Evolutionary conservation across 768 basidiomycete genomes (phyloP).

Genomic region (Chlorophyllum brunneum): DNA sequence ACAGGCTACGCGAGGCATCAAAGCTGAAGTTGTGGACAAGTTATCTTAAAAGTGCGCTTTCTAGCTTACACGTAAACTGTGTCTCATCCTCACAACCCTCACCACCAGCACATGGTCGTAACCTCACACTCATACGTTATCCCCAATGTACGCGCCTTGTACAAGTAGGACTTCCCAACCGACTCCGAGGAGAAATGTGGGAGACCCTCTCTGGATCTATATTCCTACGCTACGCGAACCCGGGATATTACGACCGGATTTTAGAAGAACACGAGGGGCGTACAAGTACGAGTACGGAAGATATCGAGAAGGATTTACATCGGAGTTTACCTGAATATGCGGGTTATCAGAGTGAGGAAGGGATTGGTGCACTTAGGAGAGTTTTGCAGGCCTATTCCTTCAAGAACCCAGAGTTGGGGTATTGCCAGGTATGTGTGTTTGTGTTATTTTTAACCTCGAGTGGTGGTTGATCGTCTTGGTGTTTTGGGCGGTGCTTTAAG

Average conservation of each 20-base stretch:
- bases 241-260: slow-evolving; percentile 74
- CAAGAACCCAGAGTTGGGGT: slow-evolving; percentile 91
- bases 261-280: slow-evolving; percentile 75
- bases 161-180: slow-evolving; percentile 93
- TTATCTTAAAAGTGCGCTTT: slow-evolving; percentile 68
- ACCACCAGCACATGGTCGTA: slow-evolving; percentile 79
- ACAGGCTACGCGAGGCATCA: slow-evolving; percentile 80
- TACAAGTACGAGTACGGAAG: slow-evolving; percentile 87
- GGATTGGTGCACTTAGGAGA: slow-evolving; percentile 78
- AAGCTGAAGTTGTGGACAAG: slow-evolving; percentile 95
- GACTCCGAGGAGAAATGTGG: slow-evolving; percentile 96
- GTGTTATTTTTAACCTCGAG: background rate
- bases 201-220: slow-evolving; percentile 94
- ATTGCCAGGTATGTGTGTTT: slow-evolving; percentile 73
- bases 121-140: slow-evolving; percentile 92
- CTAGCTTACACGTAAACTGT: background rate
- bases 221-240: slow-evolving; percentile 84
- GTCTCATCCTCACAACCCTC: slow-evolving; percentile 12
- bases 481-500: slow-evolving; percentile 27
- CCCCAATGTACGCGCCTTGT: slow-evolving; percentile 96
- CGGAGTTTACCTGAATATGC: slow-evolving; percentile 95
- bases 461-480: background rate
- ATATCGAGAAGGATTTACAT: slow-evolving; percentile 98
- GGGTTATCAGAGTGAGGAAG: slow-evolving; percentile 89
- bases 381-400: slow-evolving; percentile 96